These are phyloP conservation scores for Pelargonium nanum DNA, from an alignment of 345 rosid genomes.

Conservation along the genomic window DNA sequence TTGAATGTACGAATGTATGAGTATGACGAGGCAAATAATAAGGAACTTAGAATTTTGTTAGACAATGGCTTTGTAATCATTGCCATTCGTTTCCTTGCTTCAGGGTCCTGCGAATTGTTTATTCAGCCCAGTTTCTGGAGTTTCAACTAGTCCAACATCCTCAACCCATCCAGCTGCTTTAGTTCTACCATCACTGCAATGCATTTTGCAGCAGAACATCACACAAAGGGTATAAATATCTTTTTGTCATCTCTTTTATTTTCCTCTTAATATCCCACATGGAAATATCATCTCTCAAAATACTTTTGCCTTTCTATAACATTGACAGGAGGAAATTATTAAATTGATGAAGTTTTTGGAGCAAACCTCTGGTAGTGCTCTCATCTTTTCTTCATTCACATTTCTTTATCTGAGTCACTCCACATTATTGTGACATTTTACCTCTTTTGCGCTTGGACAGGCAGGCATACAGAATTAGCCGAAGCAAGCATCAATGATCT, in stretches of 20 bases:
- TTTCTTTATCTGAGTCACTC: constrained; percentile 7
- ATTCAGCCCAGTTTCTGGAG: constrained; percentile 34
- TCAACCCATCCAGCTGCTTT: constrained; percentile 34
- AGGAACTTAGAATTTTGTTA: constrained; percentile 22
- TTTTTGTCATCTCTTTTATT: constrained; percentile 3
- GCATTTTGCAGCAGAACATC: constrained; percentile 72
- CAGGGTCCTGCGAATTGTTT: constrained; percentile 58
- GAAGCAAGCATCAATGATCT: constrained; percentile 47
- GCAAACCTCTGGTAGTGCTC: constrained; percentile 61
- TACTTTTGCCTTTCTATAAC: constrained; percentile 9
- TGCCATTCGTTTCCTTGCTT: constrained; percentile 16
- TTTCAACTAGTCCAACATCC: constrained; percentile 36
- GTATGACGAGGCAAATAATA: background rate
- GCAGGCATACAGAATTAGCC: constrained; percentile 44
- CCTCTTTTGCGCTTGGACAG: constrained; percentile 23
- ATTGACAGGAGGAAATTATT: constrained; percentile 82
- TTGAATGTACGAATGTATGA: background rate
- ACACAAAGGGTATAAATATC: constrained; percentile 51
- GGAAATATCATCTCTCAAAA: background rate
- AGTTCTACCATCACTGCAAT: constrained; percentile 66
- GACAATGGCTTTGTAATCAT: constrained; percentile 28
- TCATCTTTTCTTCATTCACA: background rate
- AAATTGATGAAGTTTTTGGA: constrained; percentile 71
- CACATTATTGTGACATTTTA: constrained; percentile 5
- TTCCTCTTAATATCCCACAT: background rate